phyloP scores from a whole-genome alignment of 257 asterid genomes.

The Striga asiatica region DNA sequence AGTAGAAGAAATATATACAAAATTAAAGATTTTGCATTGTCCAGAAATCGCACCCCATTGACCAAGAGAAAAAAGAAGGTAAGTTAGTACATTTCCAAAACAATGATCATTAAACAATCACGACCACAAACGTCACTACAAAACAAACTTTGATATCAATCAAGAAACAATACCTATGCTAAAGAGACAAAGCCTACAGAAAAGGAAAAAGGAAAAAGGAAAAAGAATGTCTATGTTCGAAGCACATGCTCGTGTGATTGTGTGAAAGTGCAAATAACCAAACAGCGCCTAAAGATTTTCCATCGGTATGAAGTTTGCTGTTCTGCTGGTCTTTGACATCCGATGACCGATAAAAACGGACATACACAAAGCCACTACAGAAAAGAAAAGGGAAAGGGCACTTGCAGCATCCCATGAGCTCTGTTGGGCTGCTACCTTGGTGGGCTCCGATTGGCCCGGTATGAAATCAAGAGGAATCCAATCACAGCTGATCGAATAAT shows the following conservation, averaged over 20 bases:
- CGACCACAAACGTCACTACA: conserved; percentile 12
- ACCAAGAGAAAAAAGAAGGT: too few species aligned
- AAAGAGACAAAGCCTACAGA: not conserved
- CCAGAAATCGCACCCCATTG: too few species aligned
- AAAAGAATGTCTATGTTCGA: not conserved
- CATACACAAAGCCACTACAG: conserved; percentile 39
- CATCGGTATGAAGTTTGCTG: conserved; percentile 34
- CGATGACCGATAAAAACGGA: conserved; percentile 34
- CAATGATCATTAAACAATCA: not conserved
- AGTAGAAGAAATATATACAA: too few species aligned
- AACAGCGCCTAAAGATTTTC: conserved; percentile 29
- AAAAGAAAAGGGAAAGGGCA: conserved; percentile 40
- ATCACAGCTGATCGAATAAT: conserved; percentile 45
- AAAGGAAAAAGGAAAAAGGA: not conserved
- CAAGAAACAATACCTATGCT: conserved; percentile 9
- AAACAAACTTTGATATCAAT: not conserved
- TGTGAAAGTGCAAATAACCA: not conserved
- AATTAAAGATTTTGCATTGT: too few species aligned
- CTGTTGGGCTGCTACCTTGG: conserved; percentile 1
- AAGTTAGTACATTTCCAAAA: not conserved
- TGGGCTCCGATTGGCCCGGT: conserved; percentile 16
- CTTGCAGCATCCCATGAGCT: conserved; percentile 44
- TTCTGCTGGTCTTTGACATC: conserved; percentile 20
- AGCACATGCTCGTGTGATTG: not conserved
- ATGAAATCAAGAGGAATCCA: conserved; percentile 44